Base-by-base conservation (phyloP, 208 protist species). In the Acanthamoeba lenticulata region DNA sequence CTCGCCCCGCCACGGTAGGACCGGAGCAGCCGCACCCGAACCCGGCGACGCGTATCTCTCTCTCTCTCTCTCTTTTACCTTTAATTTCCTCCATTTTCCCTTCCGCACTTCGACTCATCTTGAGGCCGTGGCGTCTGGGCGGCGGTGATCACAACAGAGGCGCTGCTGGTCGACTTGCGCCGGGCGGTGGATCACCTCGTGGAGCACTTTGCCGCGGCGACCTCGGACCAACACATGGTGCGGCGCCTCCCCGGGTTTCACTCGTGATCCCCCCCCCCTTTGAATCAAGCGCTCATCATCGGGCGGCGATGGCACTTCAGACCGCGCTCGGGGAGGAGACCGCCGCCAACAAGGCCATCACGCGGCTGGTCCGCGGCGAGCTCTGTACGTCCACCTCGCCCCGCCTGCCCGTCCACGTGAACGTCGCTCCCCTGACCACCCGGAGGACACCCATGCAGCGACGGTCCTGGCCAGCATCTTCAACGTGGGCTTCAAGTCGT, bases 401-500 rank as follows among this genome's bases (percentile, higher is more conserved):
- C 34, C 72, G 40, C 29, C 13, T 83, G 27, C 34, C 45, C 45
- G 45, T 52, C 9, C 15, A 15, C 45, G 45, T 52, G 45, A 19
- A 15, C 15, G 45, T 69, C 60, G 21, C 29, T 69, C 6, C 5
- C 6, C 32, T 0, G 24, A 21, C 65, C n/a, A 19, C 7, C 0
- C 29, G 19, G 11, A 42, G 29, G 9, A 40, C 29, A n/a, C 11
- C 36, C 65, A 24, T 69, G 27, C 42, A 83, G 72, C 72, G 4
- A 83, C 83, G 55, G 32, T 24, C 9, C 49, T 90, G 83, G 83
- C 83, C 6, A 45, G 17, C 9, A 90, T 90, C 4, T 90, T 90
- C 47, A 29, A 65, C 34, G 52, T 90, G 27, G 83, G 55, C 11
- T 90, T 90, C 38, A 90, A 90, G 55, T 90, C 83, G 52, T 90